Base-by-base conservation (phyloP, 768 basidiomycete species). In the Gyrodon lividus region DNA sequence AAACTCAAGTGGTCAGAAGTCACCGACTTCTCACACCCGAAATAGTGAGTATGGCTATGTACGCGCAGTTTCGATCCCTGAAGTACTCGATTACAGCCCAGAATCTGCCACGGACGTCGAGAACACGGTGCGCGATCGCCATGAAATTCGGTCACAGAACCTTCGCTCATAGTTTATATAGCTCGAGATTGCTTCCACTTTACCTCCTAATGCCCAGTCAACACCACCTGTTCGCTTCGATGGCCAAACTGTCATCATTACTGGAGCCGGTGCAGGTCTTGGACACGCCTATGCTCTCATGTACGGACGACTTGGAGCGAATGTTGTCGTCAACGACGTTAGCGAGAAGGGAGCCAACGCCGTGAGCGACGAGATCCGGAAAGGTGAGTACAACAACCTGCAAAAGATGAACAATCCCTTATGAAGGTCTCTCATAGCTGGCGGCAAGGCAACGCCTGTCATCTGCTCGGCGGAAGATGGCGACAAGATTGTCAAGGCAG, bases 291-390 rank as follows among this genome's bases (percentile, higher is more conserved):
- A 98, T 64, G 90, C 97, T 0, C 77, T 87, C 38, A 90, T 98
- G 89, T 98, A 88, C 64, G 90, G 80, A 22, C 84, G 81, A 48
- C 83, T 95, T 8, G 96, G 97, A n/a, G 96, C 93, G 9, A 97
- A 97, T 60, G 90, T 99, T 28, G 89, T 98, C 40, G 83, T 98
- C 38, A 99, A 98, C 66, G 97, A 99, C 62, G 86, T 98, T 42
- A 92, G 79, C 66, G 87, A 86, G 63, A 90, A 93, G 59, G 86
- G 81, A 2, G 94, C 94, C 6, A 81, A 82, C 19, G 72, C 79
- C 7, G 94, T 98, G 2, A 92, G 92, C 16, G 80, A 86, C n/a
- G 94, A 98, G 65, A 82, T 98, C 52, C 77, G 80, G 54, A 81
- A 84, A 68, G 83, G 93, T 90, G 45, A 38, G 76, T 64, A 22